Base-by-base conservation (phyloP, 495 filamentous ascomycete genomes). In the Podospora comata region DNA sequence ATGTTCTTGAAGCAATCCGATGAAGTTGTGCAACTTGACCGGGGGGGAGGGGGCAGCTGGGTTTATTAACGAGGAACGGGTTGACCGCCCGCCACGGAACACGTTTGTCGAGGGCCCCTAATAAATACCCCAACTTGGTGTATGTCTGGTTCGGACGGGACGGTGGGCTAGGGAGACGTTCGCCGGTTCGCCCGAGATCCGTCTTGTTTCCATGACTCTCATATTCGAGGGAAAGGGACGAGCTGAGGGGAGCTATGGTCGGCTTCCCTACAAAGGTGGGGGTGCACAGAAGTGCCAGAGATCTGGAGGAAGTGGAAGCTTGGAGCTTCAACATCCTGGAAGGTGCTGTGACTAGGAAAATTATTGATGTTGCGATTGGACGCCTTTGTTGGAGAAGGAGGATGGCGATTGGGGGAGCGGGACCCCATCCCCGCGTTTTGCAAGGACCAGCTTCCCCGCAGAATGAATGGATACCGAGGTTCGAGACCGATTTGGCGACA, bases 371-470 rank as follows among this genome's bases (percentile, higher is more conserved):
- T 19, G 34, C 66, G 58, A 70, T 70, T 70, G 69, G 69, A n/a
- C 20, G 32, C 26, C 19, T 30, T 26, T 20, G 48, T 39, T 53
- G 28, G 61, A 58, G 55, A 58, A 20, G 55, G 55, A 6, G n/a
- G 55, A 58, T 48, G 39, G 9, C 39, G 15, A 13, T 11, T 48
- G 7, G 39, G 39, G 39, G 18, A 58, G 6, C 9, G 23, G 2
- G 13, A 20, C 19, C 32, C 26, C 28, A 48, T 71, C 67, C 62
- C 70, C 70, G 67, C 70, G 70, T 67, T 65, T 69, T 58, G 53
- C 69, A 69, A 60, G 67, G 69, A 64, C 62, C 54, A 62, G 63
- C 53, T 71, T 68, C 67, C 67, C 70, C 70, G 53, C 59, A 63
- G 48, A 28, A 26, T 23, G 57, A 39, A 48, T 23, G 26, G 18